Evolutionary conservation across 306 rosid genomes (phyloP).

Genomic region (Castanea crenata): DNA sequence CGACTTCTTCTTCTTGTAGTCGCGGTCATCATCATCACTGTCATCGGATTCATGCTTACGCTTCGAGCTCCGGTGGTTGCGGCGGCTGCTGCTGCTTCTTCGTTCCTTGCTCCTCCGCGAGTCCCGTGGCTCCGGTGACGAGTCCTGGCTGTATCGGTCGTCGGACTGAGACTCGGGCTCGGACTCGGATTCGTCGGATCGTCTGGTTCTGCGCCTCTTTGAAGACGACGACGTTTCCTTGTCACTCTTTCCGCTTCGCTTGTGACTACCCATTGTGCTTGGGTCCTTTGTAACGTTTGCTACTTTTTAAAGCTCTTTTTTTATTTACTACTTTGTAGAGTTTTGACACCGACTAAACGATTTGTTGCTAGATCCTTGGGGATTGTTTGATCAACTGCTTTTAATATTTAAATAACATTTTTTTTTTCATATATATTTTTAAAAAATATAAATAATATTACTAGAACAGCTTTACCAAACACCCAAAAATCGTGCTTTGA

Average conservation of each 20-base stretch:
- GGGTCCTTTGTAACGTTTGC: not conserved
- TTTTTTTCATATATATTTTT: too few species aligned
- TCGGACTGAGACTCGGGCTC: conserved; percentile 42
- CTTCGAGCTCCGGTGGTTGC: conserved; percentile 36
- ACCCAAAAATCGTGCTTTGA: too few species aligned
- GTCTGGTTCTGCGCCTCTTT: conserved; percentile 30
- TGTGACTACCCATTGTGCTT: conserved; percentile 24
- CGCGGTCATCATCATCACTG: conserved; percentile 35
- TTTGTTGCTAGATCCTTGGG: too few species aligned
- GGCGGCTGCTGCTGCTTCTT: conserved; percentile 29
- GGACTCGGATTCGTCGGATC: conserved; percentile 41
- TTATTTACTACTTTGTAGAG: too few species aligned
- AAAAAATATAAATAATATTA: too few species aligned
- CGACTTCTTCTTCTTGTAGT: conserved; percentile 37
- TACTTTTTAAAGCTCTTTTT: too few species aligned
- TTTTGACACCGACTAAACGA: too few species aligned
- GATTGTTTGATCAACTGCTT: too few species aligned
- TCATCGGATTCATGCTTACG: conserved; percentile 38
- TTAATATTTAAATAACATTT: too few species aligned
- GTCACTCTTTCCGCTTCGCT: conserved; percentile 33
- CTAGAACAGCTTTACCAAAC: too few species aligned
- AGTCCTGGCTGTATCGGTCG: conserved; percentile 31
- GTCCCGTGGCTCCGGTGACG: conserved; percentile 28
- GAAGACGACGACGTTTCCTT: conserved; percentile 39
- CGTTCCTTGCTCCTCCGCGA: conserved; percentile 36